Base-by-base conservation (phyloP, 352 stramenopile species). In the Phytophthora melonis region DNA sequence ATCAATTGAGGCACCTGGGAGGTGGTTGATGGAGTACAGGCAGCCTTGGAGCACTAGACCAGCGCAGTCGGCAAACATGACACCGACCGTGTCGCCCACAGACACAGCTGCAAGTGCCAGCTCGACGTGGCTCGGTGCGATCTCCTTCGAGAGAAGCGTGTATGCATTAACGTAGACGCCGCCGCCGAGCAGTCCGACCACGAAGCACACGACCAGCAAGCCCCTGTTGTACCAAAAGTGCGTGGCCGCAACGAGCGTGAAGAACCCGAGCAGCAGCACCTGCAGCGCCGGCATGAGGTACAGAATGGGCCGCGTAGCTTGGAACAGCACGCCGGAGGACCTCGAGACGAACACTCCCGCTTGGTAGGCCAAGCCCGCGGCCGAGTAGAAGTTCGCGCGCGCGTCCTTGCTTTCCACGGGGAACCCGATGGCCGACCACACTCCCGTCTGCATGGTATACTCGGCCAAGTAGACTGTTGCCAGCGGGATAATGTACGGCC, bases 391-490 rank as follows among this genome's bases (percentile, higher is more conserved):
- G 49, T 77, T 70, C 43, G 93, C 76, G 32, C 94, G 90, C 8
- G 94, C 87, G 0, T 73, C 68, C 36, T 82, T 74, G 69, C 82
- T 88, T 25, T 84, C 78, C 0, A 98, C 88, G 1, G 96, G 96
- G 70, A 98, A 98, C 9, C 96, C 95, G 71, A 99, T 98, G 11
- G 94, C 86, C 14, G 92, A 96, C 96, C 96, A 99, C 13, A 97
- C 91, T 27, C 95, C 96, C 1, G 90, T 94, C 78, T 98, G 94
- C 75, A 98, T 94, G 5, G 92, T 93, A 79, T 98, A 99, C 74
- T 98, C 96, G 9, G 94, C 89, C 41, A 96, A 92, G 75, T 99
- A 99, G 5, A 99, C 95, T 34, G 93, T 81, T 49, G 96, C 89
- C 10, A 98, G 74, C 7, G 94, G 93, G 21, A 98, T 77, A 60